These are phyloP conservation scores for Ophiosphaerella herpotricha DNA, from an alignment of 2,329 filamentous ascomycete genomes.

Conservation along the genomic window DNA sequence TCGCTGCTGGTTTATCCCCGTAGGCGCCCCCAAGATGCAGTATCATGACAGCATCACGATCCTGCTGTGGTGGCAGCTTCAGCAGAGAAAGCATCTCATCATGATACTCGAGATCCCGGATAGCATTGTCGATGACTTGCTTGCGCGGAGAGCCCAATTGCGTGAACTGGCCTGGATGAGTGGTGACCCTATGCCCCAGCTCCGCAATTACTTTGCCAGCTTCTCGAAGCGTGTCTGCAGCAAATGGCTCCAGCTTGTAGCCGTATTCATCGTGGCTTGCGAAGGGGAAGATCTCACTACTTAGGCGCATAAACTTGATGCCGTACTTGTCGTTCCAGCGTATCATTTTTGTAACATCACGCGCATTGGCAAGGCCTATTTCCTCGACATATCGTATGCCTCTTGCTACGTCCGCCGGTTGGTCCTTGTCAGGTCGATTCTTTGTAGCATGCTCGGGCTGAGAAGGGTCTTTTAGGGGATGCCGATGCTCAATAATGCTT, in stretches of 20 bases:
- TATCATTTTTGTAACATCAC: constrained; percentile 83
- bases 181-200: constrained; percentile 82
- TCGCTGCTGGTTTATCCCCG: constrained; percentile 79
- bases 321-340: constrained; percentile 90
- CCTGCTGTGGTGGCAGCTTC: constrained; percentile 73
- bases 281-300: constrained; percentile 96
- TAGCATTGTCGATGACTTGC: constrained; percentile 74
- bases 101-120: constrained; percentile 87
- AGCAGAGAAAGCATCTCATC: constrained; percentile 81
- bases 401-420: constrained; percentile 67
- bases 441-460: constrained; percentile 81
- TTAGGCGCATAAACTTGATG: constrained; percentile 90
- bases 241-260: constrained; percentile 83
- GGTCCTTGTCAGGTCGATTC: constrained; percentile 78
- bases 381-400: constrained; percentile 76
- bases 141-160: constrained; percentile 83
- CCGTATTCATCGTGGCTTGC: constrained; percentile 87
- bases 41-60: constrained; percentile 92
- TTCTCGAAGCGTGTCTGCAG: constrained; percentile 74
- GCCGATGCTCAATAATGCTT: constrained; percentile 85
- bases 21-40: constrained; percentile 91
- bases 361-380: constrained; percentile 79
- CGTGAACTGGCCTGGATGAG: constrained; percentile 88
- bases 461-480: constrained; percentile 75
- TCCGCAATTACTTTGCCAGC: constrained; percentile 77